A percentile compares a stretch with the other conserved stretches of the same genome.
phyloP scores from a whole-genome alignment of 306 rosid species.

The Mimosa bimucronata region DNA sequence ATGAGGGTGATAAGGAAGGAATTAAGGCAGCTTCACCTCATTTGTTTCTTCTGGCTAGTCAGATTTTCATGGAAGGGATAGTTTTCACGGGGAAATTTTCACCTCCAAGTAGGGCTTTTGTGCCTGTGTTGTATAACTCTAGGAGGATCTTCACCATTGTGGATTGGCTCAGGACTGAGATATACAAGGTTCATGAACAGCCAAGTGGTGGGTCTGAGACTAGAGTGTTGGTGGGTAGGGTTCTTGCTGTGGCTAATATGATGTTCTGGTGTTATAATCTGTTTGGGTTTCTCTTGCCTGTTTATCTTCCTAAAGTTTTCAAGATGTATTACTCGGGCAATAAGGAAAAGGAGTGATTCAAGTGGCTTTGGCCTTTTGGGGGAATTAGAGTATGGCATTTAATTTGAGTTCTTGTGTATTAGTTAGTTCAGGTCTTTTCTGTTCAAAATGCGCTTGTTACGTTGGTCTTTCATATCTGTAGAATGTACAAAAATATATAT shows the following conservation, averaged over 20 bases:
- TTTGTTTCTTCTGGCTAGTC: constrained; percentile 80
- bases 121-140: constrained; percentile 76
- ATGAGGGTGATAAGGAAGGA: constrained; percentile 79
- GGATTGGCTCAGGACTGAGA: constrained; percentile 81
- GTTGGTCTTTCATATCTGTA: not conserved
- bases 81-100: constrained; percentile 59
- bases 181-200: constrained; percentile 48
- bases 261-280: constrained; percentile 89
- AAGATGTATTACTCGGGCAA: constrained; percentile 57
- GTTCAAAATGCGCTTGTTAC: not conserved
- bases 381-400: not conserved
- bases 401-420: no score
- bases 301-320: constrained; percentile 89
- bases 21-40: constrained; percentile 88
- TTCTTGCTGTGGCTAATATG: constrained; percentile 83
- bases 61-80: constrained; percentile 88
- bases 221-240: constrained; percentile 64
- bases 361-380: not conserved
- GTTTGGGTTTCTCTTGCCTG: constrained; percentile 85
- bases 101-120: constrained; percentile 73
- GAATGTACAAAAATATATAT: not conserved
- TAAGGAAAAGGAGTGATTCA: constrained; percentile 43
- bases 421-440: not conserved
- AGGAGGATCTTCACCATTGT: constrained; percentile 71
- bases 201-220: constrained; percentile 51